Percentiles rank a stretch among this genome's conserved stretches.
These are phyloP conservation scores for Rhodotorula graminis DNA, from an alignment of 768 basidiomycete species.

Conservation along the genomic window DNA sequence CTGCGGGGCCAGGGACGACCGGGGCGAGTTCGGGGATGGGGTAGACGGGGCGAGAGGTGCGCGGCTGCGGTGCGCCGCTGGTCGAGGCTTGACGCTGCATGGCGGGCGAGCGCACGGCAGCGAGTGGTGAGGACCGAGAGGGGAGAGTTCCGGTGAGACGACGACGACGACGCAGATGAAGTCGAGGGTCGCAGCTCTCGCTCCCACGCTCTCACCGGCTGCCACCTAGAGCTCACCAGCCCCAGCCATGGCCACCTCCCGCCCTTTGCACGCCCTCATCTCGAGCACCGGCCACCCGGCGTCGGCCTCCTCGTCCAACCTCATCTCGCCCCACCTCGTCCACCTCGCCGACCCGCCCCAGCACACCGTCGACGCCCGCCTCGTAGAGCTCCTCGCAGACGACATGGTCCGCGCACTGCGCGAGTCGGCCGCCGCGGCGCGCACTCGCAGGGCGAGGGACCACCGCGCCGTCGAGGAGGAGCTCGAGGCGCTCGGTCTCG, in stretches of 20 bases:
- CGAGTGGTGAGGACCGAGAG: not conserved
- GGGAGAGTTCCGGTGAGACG: not conserved
- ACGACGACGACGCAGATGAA: not conserved
- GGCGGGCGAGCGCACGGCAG: not conserved
- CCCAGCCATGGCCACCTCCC: not conserved
- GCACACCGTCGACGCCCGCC: constrained; percentile 27
- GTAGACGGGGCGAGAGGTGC: not conserved
- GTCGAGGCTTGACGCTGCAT: not conserved
- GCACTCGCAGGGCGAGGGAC: not conserved
- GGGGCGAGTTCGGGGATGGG: constrained; percentile 29
- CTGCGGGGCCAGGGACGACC: constrained; percentile 1
- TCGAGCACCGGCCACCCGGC: constrained; percentile 4
- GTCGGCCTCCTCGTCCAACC: constrained; percentile 24
- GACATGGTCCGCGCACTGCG: constrained; percentile 27
- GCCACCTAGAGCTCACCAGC: not conserved
- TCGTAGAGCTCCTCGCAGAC: constrained; percentile 27
- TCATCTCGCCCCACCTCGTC: constrained; percentile 16
- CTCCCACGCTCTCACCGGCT: not conserved
- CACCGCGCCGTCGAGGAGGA: constrained; percentile 14
- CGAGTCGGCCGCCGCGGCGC: not conserved
- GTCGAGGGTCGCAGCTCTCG: not conserved
- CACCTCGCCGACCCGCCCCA: constrained; percentile 24
- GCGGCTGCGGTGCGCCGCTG: not conserved
- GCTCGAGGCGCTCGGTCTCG: constrained; percentile 11
- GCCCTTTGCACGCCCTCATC: constrained; percentile 1